Conservation (phyloP, 1,284 basidiomycete species). For the Irpex sp. region DNA sequence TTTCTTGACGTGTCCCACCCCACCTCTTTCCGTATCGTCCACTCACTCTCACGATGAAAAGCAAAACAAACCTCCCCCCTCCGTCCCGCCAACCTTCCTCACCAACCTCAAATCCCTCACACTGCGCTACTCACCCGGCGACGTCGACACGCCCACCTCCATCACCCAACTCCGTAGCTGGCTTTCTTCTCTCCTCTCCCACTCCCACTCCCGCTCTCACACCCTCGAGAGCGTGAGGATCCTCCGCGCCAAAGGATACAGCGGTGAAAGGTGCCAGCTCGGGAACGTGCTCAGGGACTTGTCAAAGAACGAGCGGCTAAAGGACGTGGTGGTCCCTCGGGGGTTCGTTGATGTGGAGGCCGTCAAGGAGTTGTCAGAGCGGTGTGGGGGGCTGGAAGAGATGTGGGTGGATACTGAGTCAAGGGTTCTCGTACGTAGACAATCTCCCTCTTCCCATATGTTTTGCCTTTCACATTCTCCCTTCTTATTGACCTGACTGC, state of each 20-base stretch:
- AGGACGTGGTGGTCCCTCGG: not conserved
- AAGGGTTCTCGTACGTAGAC: not conserved
- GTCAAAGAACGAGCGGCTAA: not conserved
- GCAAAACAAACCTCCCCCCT: not conserved
- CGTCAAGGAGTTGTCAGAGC: not conserved
- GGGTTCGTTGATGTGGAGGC: not conserved
- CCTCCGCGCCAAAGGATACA: not conserved
- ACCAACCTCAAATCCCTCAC: not conserved
- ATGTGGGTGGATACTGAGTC: not conserved
- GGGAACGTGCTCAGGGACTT: not conserved
- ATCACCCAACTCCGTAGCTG: not conserved
- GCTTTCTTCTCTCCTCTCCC: not conserved
- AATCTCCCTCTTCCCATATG: not conserved
- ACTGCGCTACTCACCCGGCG: not conserved
- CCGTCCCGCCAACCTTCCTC: not conserved
- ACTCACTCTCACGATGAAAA: not conserved
- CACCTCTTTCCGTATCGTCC: not conserved
- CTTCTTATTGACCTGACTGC: not conserved
- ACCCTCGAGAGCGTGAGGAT: not conserved
- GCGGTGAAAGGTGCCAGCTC: not conserved
- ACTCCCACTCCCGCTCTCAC: not conserved
- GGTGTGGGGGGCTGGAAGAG: not conserved
- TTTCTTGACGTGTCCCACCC: not conserved
- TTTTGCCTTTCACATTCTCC: not conserved
- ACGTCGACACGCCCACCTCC: not conserved